Conservation (phyloP, 2,329 filamentous ascomycete genomes). For the Ophiostoma triangulosporum region DNA sequence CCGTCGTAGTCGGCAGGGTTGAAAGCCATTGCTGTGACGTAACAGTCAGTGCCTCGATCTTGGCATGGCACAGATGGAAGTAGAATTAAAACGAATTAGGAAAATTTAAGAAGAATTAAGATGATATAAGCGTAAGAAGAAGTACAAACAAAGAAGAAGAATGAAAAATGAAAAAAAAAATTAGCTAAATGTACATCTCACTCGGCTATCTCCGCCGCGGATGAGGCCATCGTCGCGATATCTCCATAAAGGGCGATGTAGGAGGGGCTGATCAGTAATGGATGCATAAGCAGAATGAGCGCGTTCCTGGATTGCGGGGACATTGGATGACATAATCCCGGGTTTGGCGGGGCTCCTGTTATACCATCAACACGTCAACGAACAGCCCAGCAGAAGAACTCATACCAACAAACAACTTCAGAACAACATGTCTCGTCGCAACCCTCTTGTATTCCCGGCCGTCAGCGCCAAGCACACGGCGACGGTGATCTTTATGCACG, state of each 20-base stretch:
- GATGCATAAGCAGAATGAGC: not conserved
- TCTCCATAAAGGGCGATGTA: not conserved
- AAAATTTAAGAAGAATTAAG: no score
- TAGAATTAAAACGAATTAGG: no score
- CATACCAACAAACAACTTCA: no score
- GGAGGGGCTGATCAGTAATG: not conserved
- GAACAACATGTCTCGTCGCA: conserved; percentile 5
- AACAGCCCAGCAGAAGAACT: no score
- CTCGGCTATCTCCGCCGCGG: not conserved
- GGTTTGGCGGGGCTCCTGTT: not conserved
- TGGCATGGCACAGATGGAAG: no score
- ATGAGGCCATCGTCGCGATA: not conserved
- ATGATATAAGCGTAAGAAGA: no score
- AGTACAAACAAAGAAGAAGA: not conserved
- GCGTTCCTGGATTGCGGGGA: not conserved
- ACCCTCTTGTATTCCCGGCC: conserved; percentile 62
- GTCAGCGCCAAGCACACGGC: conserved; percentile 67
- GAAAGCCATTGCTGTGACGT: conserved; percentile 5
- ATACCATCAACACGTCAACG: not conserved
- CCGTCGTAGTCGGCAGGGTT: conserved; percentile 13
- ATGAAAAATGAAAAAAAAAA: not conserved
- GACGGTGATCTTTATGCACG: conserved; percentile 89
- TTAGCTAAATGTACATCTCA: no score
- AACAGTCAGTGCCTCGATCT: no score
- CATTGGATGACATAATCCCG: not conserved